Conservation (phyloP, 768 basidiomycete species). For the Serendipita vermifera region DNA sequence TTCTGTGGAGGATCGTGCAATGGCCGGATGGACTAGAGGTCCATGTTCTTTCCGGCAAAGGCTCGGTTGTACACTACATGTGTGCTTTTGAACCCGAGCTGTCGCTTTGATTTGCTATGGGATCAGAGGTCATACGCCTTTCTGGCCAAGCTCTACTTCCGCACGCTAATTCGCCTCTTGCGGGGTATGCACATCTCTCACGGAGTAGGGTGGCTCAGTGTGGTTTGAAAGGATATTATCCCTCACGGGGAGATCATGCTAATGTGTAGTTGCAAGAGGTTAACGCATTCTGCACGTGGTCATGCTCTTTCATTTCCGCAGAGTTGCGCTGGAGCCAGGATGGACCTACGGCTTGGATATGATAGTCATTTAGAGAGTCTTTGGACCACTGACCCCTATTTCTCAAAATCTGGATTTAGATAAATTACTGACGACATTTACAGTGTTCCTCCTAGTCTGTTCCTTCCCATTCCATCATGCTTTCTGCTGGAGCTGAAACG, state of each 20-base stretch:
- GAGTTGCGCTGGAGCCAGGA: background rate
- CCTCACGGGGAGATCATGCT: background rate
- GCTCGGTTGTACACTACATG: background rate
- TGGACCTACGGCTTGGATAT: too few relatives aligned
- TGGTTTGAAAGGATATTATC: background rate
- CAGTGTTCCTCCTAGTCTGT: too few relatives aligned
- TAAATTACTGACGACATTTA: too few relatives aligned
- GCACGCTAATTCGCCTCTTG: background rate
- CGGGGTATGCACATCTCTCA: too few relatives aligned
- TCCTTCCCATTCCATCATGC: too few relatives aligned
- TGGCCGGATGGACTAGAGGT: background rate
- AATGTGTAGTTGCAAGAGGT: background rate
- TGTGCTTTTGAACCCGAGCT: background rate
- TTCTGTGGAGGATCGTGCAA: background rate
- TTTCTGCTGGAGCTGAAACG: slow-evolving; percentile 11
- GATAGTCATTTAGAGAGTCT: too few relatives aligned
- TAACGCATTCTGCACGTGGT: background rate
- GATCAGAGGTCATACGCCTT: background rate
- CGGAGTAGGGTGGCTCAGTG: background rate
- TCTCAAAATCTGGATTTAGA: too few relatives aligned
- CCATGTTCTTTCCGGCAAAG: background rate
- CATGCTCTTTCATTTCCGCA: background rate
- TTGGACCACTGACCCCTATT: too few relatives aligned
- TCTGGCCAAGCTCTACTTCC: background rate
- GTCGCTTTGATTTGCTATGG: background rate